Conservation (phyloP, 129 eudicot genomes). For the Gnaphalium uliginosum region DNA sequence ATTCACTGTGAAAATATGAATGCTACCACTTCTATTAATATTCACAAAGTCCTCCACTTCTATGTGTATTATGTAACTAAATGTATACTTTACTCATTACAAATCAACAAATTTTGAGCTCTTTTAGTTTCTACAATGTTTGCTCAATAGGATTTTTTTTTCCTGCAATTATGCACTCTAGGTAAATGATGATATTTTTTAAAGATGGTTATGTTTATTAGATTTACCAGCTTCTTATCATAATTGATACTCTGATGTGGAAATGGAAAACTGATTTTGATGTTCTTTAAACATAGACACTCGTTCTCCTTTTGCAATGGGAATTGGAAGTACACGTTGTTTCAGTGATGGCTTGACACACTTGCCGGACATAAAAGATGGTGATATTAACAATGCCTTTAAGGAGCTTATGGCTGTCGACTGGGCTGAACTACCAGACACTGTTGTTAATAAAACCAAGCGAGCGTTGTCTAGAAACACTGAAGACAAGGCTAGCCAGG, state of each 20-base stretch:
- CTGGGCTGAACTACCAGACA: constrained; percentile 81
- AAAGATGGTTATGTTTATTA: background rate
- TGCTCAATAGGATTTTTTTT: background rate
- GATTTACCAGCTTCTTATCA: background rate
- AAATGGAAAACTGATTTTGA: background rate
- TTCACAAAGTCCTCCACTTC: background rate
- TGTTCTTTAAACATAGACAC: constrained; percentile 30
- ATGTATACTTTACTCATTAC: too few relatives aligned
- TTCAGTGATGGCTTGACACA: constrained; percentile 66
- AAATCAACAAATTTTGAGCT: background rate
- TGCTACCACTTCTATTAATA: background rate
- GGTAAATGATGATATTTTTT: background rate
- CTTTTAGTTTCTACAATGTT: background rate
- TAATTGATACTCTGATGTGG: background rate
- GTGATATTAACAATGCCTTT: constrained; percentile 57
- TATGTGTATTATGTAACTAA: background rate
- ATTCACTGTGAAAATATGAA: background rate
- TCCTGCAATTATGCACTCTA: background rate
- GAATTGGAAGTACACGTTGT: constrained; percentile 60
- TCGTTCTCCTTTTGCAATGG: constrained; percentile 44
- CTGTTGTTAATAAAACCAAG: constrained; percentile 56
- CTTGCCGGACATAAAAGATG: constrained; percentile 67
- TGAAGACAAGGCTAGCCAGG: constrained; percentile 76
- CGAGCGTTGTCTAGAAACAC: constrained; percentile 70
- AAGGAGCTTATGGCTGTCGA: constrained; percentile 82